Conservation (phyloP, 192 early-diverging fungal species). For the Polychytrium aggregatum region DNA sequence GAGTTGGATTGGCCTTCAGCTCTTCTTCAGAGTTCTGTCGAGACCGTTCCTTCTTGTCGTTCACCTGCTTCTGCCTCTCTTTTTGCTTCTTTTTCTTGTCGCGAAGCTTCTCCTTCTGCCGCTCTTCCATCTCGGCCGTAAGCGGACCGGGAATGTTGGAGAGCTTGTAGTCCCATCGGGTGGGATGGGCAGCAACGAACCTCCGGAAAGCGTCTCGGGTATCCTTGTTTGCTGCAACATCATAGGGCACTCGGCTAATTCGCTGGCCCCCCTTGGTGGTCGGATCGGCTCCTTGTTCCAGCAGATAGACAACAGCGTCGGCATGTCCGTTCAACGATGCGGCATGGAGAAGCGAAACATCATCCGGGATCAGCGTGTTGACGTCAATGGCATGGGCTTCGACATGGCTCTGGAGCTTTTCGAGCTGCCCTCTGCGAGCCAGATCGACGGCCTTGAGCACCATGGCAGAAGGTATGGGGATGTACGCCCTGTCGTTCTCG, state of each 20-base stretch:
- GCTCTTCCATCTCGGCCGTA: conserved; percentile 57
- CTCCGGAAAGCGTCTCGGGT: conserved; percentile 64
- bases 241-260: conserved; percentile 46
- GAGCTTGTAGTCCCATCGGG: conserved; percentile 54
- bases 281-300: conserved; percentile 70
- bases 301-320: conserved; percentile 51
- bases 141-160: conserved; percentile 64
- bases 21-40: conserved; percentile 13
- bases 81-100: conserved; percentile 52
- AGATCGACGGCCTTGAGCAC: conserved; percentile 45
- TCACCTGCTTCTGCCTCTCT: conserved; percentile 36
- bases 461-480: conserved; percentile 15
- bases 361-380: conserved; percentile 23
- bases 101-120: conserved; percentile 55
- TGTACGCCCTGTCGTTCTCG: too few species aligned
- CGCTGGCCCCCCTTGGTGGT: conserved; percentile 21
- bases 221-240: conserved; percentile 57
- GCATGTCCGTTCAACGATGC: conserved; percentile 50
- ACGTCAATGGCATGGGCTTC: conserved; percentile 29
- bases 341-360: conserved; percentile 60
- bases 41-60: conserved; percentile 11
- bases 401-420: conserved; percentile 41
- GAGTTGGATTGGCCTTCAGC: conserved; percentile 1
- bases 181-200: conserved; percentile 44
- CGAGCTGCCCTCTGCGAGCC: conserved; percentile 48